Base-by-base conservation (phyloP, 2,329 filamentous ascomycete genomes). In the Colletotrichum navitas region DNA sequence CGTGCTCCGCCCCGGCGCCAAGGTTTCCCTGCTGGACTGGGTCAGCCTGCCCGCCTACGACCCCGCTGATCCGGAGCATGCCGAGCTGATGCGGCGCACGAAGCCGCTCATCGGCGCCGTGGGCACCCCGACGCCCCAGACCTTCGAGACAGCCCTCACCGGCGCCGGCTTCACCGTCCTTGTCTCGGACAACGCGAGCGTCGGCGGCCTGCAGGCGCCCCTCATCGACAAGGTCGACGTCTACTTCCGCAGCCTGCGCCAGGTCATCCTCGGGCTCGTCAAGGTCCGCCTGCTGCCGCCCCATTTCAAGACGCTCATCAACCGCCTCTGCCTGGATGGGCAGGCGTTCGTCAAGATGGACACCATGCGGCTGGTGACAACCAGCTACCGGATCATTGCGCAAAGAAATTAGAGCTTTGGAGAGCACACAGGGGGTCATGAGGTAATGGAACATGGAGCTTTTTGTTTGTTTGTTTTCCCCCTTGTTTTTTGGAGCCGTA, bases 301-400 rank as follows among this genome's bases (percentile, higher is more conserved):
- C 52, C 86, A 88, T 75, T 87, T 88, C 79, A 87, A 85, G 80
- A 83, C 82, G 7, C 78, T 88, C 58, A 86, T 88, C 76, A 85
- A 88, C 74, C 81, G 86, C 12, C 76, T 88, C 36, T 88, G 86
- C 73, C 76, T 87, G 24, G 86, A 88, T 66, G 86, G 86, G 1
- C 80, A 87, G 77, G 86, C 86, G 0, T 88, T 88, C 71, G 84
- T 88, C 68, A 83, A 87, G 79, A 88, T 88, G 86, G 86, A 88
- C 74, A 82, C 80, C 24, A 85, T 85, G 85, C 83, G 85, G 14
- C 78, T 88, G 21, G 83, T 84, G 29, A 85, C 84, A 3, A 88
- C 86, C 10, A 87, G 85, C 63, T 87, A 87, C 68, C 83, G 86
- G 58, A 82, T 88, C 66, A 83, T 88, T 71, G 86, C 86, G 0